Evolutionary conservation across 495 filamentous ascomycete species (phyloP).

Genomic region (Talaromyces trachyspermus): DNA sequence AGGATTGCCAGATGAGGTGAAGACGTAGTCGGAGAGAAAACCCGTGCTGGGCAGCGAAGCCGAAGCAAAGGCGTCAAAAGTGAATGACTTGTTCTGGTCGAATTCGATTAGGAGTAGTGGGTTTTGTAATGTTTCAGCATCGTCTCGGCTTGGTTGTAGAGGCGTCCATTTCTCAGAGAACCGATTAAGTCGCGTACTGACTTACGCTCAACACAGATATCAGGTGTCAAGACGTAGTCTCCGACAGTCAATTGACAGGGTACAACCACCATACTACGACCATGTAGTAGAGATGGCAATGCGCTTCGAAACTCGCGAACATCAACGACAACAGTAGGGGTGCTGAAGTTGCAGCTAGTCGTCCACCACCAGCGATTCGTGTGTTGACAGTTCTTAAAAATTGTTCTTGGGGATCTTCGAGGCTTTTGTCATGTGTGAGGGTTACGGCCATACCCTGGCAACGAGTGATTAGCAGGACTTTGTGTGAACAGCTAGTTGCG

Average conservation of each 20-base stretch:
- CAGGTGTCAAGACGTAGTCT: conserved; percentile 87
- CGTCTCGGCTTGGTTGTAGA: conserved; percentile 87
- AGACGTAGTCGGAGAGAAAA: conserved; percentile 52
- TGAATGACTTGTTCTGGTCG: conserved; percentile 95
- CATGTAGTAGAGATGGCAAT: conserved; percentile 85
- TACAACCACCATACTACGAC: conserved; percentile 72
- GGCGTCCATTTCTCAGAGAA: conserved; percentile 82
- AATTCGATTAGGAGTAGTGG: conserved; percentile 96
- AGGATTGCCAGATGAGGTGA: conserved; percentile 52
- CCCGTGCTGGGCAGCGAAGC: conserved; percentile 26
- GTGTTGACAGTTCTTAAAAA: conserved; percentile 96
- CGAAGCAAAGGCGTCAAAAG: conserved; percentile 78
- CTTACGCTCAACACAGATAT: conserved; percentile 92
- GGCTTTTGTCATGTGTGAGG: conserved; percentile 63
- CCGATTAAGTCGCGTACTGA: conserved; percentile 83
- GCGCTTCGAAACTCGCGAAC: conserved; percentile 93
- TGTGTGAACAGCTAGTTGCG: no score
- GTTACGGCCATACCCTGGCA: conserved; percentile 74
- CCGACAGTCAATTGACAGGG: conserved; percentile 95
- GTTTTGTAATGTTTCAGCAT: conserved; percentile 90
- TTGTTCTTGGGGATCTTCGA: conserved; percentile 80
- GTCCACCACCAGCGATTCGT: conserved; percentile 88
- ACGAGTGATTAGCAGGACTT: conserved; percentile 8
- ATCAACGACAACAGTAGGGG: conserved; percentile 92
- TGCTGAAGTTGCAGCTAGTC: conserved; percentile 76